Evolutionary conservation across 2,329 filamentous ascomycete genomes (phyloP).

Genomic region (Diaporthe sp.): DNA sequence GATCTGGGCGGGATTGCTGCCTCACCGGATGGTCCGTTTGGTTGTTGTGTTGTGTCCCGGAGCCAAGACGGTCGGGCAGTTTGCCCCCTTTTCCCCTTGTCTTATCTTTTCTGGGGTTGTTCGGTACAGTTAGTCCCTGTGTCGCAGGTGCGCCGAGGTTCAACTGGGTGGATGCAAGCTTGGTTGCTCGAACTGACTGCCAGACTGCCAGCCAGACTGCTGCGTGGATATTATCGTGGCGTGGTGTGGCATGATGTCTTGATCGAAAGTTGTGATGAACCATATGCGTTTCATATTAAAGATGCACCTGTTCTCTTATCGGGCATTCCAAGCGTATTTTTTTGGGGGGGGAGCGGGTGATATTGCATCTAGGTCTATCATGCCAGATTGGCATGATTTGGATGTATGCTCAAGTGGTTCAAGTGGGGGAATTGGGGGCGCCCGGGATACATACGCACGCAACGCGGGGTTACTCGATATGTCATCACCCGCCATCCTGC

Average conservation of each 20-base stretch:
- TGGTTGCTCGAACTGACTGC: background rate
- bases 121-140: background rate
- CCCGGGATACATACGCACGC: background rate
- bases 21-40: background rate
- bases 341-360: background rate
- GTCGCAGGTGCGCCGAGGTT: background rate
- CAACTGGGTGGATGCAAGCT: background rate
- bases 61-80: background rate
- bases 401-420: background rate
- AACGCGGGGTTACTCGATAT: conserved; percentile 30
- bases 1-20: background rate
- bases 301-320: conserved; percentile 2
- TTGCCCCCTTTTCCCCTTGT: background rate
- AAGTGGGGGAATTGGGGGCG: background rate
- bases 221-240: background rate
- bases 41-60: too few relatives aligned
- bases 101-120: background rate
- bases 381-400: conserved; percentile 28
- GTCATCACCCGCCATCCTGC: conserved; percentile 18
- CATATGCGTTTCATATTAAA: conserved; percentile 14
- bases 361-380: conserved; percentile 3
- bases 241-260: conserved; percentile 24
- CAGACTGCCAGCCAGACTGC: background rate
- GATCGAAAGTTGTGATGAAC: conserved; percentile 24
- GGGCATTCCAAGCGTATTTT: conserved; percentile 1